Conservation (phyloP, 352 stramenopile species). For the Phytophthora foliorum region DNA sequence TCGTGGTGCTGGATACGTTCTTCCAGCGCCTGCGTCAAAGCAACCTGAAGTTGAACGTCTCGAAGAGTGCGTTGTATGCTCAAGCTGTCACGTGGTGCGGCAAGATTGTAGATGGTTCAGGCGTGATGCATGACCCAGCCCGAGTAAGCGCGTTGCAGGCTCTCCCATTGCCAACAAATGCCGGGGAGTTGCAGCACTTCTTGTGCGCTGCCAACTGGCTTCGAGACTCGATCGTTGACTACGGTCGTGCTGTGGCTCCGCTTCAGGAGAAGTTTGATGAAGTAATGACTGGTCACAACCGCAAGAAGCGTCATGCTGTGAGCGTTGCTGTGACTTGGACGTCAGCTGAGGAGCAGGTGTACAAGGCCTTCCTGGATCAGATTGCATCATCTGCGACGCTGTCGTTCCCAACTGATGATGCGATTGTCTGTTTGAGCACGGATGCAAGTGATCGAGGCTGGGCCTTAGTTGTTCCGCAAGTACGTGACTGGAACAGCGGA, state of each 20-base stretch:
- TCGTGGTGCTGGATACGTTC: constrained; percentile 16
- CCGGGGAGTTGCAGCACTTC: constrained; percentile 19
- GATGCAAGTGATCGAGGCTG: not conserved
- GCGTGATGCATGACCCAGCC: not conserved
- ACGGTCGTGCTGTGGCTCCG: constrained; percentile 1
- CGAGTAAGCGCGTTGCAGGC: not conserved
- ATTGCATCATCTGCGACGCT: not conserved
- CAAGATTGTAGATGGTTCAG: not conserved
- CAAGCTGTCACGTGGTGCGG: constrained; percentile 29
- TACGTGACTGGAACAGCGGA: not conserved
- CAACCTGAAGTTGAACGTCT: constrained; percentile 34
- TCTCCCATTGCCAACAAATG: constrained; percentile 5
- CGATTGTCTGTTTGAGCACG: not conserved
- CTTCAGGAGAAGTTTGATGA: constrained; percentile 13
- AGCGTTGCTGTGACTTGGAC: not conserved
- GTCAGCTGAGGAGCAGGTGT: not conserved
- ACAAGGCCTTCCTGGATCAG: not conserved
- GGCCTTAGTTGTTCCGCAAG: not conserved
- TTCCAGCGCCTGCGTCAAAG: constrained; percentile 8
- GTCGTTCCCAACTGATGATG: not conserved
- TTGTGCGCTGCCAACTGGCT: constrained; percentile 18
- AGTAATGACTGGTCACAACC: constrained; percentile 7
- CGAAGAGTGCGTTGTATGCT: constrained; percentile 25
- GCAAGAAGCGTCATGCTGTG: not conserved
- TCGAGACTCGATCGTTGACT: constrained; percentile 11